These are phyloP conservation scores for Penicillium argentinense DNA, from an alignment of 495 filamentous ascomycete species.

Conservation along the genomic window DNA sequence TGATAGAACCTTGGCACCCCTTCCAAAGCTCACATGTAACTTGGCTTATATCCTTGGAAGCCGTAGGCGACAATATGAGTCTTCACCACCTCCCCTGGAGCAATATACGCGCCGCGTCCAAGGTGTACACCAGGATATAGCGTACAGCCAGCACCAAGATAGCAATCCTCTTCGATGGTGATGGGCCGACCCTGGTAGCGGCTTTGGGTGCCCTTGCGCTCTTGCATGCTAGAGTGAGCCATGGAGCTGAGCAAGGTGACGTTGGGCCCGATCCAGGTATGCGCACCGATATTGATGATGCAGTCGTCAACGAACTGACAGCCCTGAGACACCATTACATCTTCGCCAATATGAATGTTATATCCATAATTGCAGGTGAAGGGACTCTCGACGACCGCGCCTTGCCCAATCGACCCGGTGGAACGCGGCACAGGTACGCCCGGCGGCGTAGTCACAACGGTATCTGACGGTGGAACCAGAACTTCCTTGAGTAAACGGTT, in stretches of 20 bases:
- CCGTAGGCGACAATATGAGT: conserved; percentile 45
- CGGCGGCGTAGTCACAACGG: conserved; percentile 44
- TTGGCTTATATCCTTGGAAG: conserved; percentile 46
- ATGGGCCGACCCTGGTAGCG: conserved; percentile 71
- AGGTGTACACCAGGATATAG: conserved; percentile 65
- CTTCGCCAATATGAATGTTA: conserved; percentile 84
- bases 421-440: conserved; percentile 34
- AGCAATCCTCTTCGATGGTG: conserved; percentile 84
- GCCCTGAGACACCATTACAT: conserved; percentile 81
- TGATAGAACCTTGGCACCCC: no score
- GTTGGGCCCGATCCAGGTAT: conserved; percentile 80
- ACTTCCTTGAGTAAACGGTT: conserved; percentile 78
- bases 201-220: conserved; percentile 71
- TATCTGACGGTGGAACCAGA: conserved; percentile 49
- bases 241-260: conserved; percentile 82
- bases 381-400: conserved; percentile 80
- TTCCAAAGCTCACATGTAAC: conserved; percentile 44
- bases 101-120: conserved; percentile 43
- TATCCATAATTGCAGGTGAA: conserved; percentile 97
- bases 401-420: conserved; percentile 67
- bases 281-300: conserved; percentile 69
- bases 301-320: conserved; percentile 85
- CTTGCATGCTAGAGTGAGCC: conserved; percentile 72
- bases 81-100: conserved; percentile 48
- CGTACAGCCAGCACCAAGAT: conserved; percentile 81